These are phyloP conservation scores for Nicotiana paniculata DNA, from an alignment of 257 asterid species.

Conservation along the genomic window DNA sequence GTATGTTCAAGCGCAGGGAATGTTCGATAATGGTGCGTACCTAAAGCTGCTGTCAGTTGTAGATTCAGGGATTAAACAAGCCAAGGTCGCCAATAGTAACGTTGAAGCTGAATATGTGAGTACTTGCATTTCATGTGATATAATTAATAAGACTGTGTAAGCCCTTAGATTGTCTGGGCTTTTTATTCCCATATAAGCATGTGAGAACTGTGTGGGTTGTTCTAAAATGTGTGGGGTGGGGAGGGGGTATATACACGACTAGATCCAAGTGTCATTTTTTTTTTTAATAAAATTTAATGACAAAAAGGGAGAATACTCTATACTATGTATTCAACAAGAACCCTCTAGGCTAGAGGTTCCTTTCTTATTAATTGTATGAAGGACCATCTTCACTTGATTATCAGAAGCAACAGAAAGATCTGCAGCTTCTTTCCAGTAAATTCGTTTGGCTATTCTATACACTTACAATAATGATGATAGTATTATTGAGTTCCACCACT, in stretches of 20 bases:
- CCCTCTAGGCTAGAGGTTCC: not conserved
- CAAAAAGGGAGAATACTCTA: not conserved
- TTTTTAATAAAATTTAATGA: not conserved
- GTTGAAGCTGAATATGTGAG: constrained; percentile 92
- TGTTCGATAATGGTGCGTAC: constrained; percentile 71
- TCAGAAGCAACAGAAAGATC: not conserved
- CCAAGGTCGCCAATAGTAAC: constrained; percentile 46
- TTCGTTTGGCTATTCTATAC: not conserved
- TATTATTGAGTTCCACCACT: not conserved
- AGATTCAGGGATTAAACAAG: constrained; percentile 61
- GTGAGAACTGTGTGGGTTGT: not conserved
- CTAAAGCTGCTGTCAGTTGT: constrained; percentile 57
- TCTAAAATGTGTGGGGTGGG: not conserved
- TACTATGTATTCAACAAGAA: not conserved
- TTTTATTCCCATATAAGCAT: not conserved
- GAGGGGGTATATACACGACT: not conserved
- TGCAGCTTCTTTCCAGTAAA: not conserved
- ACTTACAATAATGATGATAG: not conserved
- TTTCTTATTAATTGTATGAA: not conserved
- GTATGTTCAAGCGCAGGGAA: constrained; percentile 75
- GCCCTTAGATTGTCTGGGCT: not conserved
- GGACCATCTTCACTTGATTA: not conserved
- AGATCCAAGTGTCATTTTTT: not conserved
- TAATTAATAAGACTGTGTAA: not conserved
- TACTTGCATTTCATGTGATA: constrained; percentile 18